These are phyloP conservation scores for Mychonastes homosphaera DNA, from an alignment of 139 green algal species.

Conservation along the genomic window DNA sequence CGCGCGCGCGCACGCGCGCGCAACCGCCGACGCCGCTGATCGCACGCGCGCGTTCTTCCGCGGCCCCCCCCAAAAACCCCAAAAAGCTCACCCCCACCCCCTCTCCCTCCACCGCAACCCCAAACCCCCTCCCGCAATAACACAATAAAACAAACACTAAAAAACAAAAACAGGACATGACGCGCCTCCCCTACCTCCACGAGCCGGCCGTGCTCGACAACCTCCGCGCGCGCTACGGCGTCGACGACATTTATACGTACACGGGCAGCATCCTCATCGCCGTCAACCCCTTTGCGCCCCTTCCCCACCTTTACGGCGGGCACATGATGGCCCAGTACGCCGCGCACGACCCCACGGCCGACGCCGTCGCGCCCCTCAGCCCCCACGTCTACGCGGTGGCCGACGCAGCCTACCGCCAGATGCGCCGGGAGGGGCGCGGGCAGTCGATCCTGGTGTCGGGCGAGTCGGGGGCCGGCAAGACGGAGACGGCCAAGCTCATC, in stretches of 20 bases:
- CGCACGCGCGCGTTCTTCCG: no score
- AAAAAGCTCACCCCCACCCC: no score
- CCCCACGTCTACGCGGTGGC: constrained; percentile 90
- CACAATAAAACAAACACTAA: no score
- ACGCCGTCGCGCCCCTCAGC: constrained; percentile 76
- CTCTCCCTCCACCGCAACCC: background rate
- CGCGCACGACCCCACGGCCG: constrained; percentile 16
- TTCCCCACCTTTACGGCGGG: constrained; percentile 76
- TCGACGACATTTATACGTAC: constrained; percentile 93
- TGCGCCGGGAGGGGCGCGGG: constrained; percentile 61
- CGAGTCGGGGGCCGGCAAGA: constrained; percentile 97
- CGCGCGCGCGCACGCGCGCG: background rate
- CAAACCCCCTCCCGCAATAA: background rate
- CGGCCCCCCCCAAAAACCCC: no score
- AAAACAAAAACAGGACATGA: constrained; percentile 91
- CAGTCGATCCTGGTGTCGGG: constrained; percentile 87
- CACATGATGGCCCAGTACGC: constrained; percentile 92
- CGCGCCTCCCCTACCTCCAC: constrained; percentile 90
- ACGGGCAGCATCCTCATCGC: constrained; percentile 87
- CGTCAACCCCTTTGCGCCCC: constrained; percentile 75
- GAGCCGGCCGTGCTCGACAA: constrained; percentile 93
- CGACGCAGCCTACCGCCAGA: constrained; percentile 72
- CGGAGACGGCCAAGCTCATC: constrained; percentile 98
- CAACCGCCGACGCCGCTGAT: no score
- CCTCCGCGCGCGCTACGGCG: constrained; percentile 63